These are phyloP conservation scores for Yarrowia sp. DNA, from an alignment of 805 yeast genomes.

Conservation along the genomic window DNA sequence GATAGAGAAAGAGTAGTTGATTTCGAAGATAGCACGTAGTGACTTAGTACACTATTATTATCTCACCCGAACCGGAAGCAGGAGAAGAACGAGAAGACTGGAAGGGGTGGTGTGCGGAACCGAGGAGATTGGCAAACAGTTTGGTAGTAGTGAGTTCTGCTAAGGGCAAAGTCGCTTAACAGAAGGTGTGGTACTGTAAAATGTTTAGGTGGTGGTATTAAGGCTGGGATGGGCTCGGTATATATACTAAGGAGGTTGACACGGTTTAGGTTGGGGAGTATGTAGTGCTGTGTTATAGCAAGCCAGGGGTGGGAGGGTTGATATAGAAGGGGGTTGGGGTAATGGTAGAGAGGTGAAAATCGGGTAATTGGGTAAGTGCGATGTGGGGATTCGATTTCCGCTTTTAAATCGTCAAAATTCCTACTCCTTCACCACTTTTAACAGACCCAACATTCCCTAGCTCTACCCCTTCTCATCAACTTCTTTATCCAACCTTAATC, in stretches of 20 bases:
- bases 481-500: background rate
- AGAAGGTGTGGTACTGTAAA: background rate
- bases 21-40: background rate
- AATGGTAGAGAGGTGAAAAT: background rate
- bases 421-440: too few species aligned
- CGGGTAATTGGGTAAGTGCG: background rate
- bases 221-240: background rate
- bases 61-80: conserved; percentile 42
- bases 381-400: background rate
- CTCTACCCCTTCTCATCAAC: too few species aligned
- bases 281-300: background rate
- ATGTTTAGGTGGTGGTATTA: background rate
- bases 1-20: conserved; percentile 20
- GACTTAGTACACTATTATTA: conserved; percentile 32
- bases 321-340: background rate
- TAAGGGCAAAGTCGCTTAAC: conserved; percentile 19
- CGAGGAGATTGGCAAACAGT: conserved; percentile 44
- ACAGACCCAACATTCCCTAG: too few species aligned
- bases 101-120: conserved; percentile 45
- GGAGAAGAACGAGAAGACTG: conserved; percentile 42
- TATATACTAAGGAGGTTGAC: background rate
- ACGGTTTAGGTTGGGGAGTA: conserved; percentile 1
- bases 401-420: background rate
- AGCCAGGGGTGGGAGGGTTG: background rate
- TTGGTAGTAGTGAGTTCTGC: conserved; percentile 28